phyloP scores from a whole-genome alignment of 768 basidiomycete species.

The Russula abietina region DNA sequence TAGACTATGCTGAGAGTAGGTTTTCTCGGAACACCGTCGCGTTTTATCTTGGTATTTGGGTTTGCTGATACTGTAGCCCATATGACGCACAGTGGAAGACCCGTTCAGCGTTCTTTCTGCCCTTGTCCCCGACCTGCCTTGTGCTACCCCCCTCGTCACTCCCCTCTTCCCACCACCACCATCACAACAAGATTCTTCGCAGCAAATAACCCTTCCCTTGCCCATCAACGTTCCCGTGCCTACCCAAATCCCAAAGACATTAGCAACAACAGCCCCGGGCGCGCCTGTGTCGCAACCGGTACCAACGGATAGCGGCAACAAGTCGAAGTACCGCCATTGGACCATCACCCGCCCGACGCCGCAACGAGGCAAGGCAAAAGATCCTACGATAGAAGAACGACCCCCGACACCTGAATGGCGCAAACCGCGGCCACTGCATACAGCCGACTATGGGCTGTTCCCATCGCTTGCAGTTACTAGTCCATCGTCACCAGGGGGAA shows the following conservation, averaged over 20 bases:
- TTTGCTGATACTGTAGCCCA: slow-evolving; percentile 1
- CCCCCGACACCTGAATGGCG: slow-evolving; percentile 41
- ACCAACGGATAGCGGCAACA: slow-evolving; percentile 2
- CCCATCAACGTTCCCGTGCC: slow-evolving; percentile 30
- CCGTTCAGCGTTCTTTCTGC: slow-evolving; percentile 63
- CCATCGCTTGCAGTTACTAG: slow-evolving; percentile 37
- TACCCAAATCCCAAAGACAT: slow-evolving; percentile 28
- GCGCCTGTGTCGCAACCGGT: background rate
- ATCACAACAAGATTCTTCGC: slow-evolving; percentile 26
- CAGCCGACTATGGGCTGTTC: slow-evolving; percentile 59
- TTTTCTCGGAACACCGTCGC: slow-evolving; percentile 13
- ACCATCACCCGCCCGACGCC: slow-evolving; percentile 47
- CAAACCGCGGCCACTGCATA: slow-evolving; percentile 45
- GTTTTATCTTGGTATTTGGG: slow-evolving; percentile 5
- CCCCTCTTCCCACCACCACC: slow-evolving; percentile 44
- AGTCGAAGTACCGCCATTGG: slow-evolving; percentile 52
- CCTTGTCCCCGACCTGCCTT: slow-evolving; percentile 52
- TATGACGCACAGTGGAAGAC: slow-evolving; percentile 56
- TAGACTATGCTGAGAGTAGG: slow-evolving; percentile 68
- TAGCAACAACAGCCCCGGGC: slow-evolving; percentile 5
- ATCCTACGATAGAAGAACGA: slow-evolving; percentile 43
- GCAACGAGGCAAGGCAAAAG: slow-evolving; percentile 44
- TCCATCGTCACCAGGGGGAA: slow-evolving; percentile 21
- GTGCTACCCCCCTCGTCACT: slow-evolving; percentile 51
- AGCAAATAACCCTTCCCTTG: slow-evolving; percentile 27